Evolutionary conservation across 2,329 filamentous ascomycete genomes (phyloP).

Genomic region (Pseudonectria buxi): DNA sequence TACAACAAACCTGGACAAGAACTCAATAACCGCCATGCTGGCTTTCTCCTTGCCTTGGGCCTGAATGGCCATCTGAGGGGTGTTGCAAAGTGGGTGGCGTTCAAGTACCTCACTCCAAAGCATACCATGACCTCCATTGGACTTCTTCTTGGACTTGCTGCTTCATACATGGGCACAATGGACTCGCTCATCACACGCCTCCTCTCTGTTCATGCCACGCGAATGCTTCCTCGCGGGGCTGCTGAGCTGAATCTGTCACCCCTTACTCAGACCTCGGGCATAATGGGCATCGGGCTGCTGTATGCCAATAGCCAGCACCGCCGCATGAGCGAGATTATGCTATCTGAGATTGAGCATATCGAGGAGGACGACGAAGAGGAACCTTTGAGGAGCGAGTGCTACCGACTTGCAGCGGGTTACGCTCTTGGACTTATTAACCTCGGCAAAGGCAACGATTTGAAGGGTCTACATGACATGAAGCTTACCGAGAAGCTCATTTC

Average conservation of each 20-base stretch:
- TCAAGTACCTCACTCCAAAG: slow-evolving; percentile 98
- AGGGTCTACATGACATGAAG: slow-evolving; percentile 87
- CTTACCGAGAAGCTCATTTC: slow-evolving; percentile 82
- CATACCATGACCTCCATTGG: slow-evolving; percentile 99
- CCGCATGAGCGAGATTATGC: slow-evolving; percentile 97
- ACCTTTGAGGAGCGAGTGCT: slow-evolving; percentile 85
- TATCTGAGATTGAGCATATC: slow-evolving; percentile 89
- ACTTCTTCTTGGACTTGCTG: slow-evolving; percentile 83
- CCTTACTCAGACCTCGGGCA: slow-evolving; percentile 87
- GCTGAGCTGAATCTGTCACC: slow-evolving; percentile 92
- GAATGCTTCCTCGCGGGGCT: slow-evolving; percentile 86
- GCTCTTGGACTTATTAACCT: slow-evolving; percentile 92
- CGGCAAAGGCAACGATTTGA: slow-evolving; percentile 80
- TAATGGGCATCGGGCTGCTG: slow-evolving; percentile 92
- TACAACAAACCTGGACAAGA: slow-evolving; percentile 90
- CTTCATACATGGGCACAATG: slow-evolving; percentile 94
- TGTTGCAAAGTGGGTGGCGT: slow-evolving; percentile 95
- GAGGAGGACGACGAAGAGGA: slow-evolving; percentile 78
- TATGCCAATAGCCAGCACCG: slow-evolving; percentile 96
- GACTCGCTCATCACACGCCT: slow-evolving; percentile 89
- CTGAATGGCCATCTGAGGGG: slow-evolving; percentile 92
- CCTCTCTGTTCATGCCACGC: slow-evolving; percentile 89
- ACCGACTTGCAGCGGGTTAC: slow-evolving; percentile 88
- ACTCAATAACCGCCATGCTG: slow-evolving; percentile 91
- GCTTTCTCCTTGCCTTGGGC: slow-evolving; percentile 83